A percentile compares a stretch with the other conserved stretches of the same genome.
These are phyloP conservation scores for Sergeia podlipaevii DNA, from an alignment of 208 protist genomes.

Conservation along the genomic window DNA sequence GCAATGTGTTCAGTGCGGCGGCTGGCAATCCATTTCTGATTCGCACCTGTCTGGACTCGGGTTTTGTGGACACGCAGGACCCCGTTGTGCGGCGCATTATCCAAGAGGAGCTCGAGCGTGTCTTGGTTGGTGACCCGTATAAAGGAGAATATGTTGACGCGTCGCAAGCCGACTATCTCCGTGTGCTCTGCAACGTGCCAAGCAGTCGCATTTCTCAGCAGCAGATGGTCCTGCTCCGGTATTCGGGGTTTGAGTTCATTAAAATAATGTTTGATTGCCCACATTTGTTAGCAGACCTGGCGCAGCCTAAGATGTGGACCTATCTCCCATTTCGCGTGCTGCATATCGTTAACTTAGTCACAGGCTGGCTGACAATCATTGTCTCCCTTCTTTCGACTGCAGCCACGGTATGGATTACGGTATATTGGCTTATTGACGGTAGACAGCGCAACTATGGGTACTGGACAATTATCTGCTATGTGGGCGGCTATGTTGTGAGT, in stretches of 20 bases:
- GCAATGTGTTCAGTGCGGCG: slow-evolving; percentile 53
- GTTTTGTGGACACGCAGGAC: slow-evolving; percentile 53
- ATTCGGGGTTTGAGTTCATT: slow-evolving; percentile 82
- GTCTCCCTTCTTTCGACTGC: slow-evolving; percentile 37
- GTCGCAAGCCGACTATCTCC: slow-evolving; percentile 59
- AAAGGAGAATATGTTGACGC: slow-evolving; percentile 31
- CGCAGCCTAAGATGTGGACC: slow-evolving; percentile 12
- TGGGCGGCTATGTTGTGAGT: slow-evolving; percentile 62
- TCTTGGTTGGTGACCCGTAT: slow-evolving; percentile 44
- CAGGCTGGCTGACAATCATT: slow-evolving; percentile 56
- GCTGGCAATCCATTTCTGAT: slow-evolving; percentile 52
- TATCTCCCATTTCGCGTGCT: slow-evolving; percentile 19
- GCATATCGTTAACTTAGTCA: slow-evolving; percentile 28
- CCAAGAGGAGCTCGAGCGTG: slow-evolving; percentile 64
- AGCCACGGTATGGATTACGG: slow-evolving; percentile 43
- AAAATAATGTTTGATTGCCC: slow-evolving; percentile 72
- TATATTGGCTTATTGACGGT: slow-evolving; percentile 43
- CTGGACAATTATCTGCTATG: slow-evolving; percentile 77
- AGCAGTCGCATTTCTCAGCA: slow-evolving; percentile 44
- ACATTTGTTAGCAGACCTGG: slow-evolving; percentile 47
- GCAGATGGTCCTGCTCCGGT: slow-evolving; percentile 66
- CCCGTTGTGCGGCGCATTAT: slow-evolving; percentile 48
- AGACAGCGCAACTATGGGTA: slow-evolving; percentile 45
- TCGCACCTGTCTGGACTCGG: slow-evolving; percentile 56
- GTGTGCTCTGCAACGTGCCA: slow-evolving; percentile 49